Conservation (phyloP, 2,329 filamentous ascomycete species). For the Epichloe aotearoae region DNA sequence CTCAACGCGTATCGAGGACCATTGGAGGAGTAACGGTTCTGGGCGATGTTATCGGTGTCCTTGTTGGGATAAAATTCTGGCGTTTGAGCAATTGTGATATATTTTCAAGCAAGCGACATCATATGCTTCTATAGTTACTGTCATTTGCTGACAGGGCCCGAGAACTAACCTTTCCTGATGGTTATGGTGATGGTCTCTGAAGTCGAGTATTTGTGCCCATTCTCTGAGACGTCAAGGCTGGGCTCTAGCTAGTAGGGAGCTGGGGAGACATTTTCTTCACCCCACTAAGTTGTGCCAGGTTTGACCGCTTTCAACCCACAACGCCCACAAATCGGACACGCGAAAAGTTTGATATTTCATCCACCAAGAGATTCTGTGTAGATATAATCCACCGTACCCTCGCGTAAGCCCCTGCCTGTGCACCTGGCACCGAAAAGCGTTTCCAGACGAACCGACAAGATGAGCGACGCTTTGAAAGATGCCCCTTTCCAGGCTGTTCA, state of each 20-base stretch:
- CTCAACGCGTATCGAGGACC: neutral
- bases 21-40: neutral
- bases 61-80: neutral
- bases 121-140: constrained; percentile 1
- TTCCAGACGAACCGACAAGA: constrained; percentile 23
- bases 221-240: neutral
- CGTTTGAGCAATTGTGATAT: neutral
- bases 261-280: neutral
- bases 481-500: constrained; percentile 73
- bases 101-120: constrained; percentile 1
- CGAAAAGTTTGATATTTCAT: constrained; percentile 32
- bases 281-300: constrained; percentile 20
- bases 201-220: neutral
- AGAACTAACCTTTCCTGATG: neutral
- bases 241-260: neutral
- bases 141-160: neutral
- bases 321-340: constrained; percentile 29
- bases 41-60: neutral
- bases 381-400: constrained; percentile 12
- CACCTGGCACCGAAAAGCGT: neutral
- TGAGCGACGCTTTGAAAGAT: constrained; percentile 51
- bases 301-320: constrained; percentile 28
- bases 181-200: neutral
- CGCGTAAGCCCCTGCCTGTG: constrained; percentile 12
- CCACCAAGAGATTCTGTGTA: constrained; percentile 12